These are phyloP conservation scores for Thymus quinquecostatus DNA, from an alignment of 257 asterid species.

Conservation along the genomic window DNA sequence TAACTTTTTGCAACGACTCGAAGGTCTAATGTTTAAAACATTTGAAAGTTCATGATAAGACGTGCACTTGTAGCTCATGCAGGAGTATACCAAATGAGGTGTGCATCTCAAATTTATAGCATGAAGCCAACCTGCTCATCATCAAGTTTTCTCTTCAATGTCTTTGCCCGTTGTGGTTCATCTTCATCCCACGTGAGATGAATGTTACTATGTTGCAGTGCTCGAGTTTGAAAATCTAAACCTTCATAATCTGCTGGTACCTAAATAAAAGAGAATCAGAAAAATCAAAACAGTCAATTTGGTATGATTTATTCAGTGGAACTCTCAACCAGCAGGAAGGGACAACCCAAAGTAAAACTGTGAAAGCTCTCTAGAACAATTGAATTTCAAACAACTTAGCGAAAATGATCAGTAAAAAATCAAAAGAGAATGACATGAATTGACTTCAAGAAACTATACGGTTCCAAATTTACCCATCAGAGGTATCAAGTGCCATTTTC, in stretches of 20 bases:
- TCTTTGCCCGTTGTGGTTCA: conserved; percentile 79
- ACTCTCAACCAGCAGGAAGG: no score
- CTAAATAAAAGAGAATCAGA: conserved; percentile 40
- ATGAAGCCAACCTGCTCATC: conserved; percentile 67
- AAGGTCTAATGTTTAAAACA: neutral
- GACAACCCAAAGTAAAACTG: neutral
- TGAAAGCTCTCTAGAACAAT: neutral
- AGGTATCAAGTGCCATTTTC: neutral
- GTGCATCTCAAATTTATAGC: conserved; percentile 14
- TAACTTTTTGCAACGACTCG: neutral
- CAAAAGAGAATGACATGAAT: neutral
- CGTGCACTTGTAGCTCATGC: neutral
- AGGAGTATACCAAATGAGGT: conserved; percentile 4
- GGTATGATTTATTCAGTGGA: neutral
- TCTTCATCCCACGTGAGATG: conserved; percentile 95
- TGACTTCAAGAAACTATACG: neutral
- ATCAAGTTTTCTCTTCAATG: conserved; percentile 65
- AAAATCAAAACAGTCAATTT: conserved; percentile 6
- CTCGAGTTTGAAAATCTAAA: conserved; percentile 79
- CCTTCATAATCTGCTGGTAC: conserved; percentile 86
- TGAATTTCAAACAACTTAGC: neutral
- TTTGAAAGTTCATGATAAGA: conserved; percentile 3
- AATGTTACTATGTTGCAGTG: conserved; percentile 86
- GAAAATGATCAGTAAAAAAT: neutral
- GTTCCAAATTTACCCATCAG: conserved; percentile 8